These are phyloP conservation scores for Neonectria magnoliae DNA, from an alignment of 2,329 filamentous ascomycete genomes.

Conservation along the genomic window DNA sequence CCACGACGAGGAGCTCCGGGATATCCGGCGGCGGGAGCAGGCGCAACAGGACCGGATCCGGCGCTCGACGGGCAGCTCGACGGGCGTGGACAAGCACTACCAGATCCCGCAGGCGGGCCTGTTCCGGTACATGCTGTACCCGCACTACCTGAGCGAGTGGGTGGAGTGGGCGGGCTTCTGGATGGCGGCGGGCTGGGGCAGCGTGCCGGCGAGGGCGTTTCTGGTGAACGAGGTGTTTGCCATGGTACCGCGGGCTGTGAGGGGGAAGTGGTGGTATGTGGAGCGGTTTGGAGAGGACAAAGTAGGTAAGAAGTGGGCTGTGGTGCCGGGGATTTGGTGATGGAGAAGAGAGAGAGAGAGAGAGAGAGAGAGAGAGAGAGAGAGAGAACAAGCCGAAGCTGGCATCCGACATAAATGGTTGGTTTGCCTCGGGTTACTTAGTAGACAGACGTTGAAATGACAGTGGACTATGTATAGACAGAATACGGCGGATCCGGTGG, in stretches of 20 bases:
- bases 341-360: not conserved
- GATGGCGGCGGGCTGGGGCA: constrained; percentile 74
- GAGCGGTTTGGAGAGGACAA: constrained; percentile 87
- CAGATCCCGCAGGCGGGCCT: constrained; percentile 85
- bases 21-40: constrained; percentile 79
- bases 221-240: constrained; percentile 86
- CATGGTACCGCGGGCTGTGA: constrained; percentile 88
- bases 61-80: constrained; percentile 43
- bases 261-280: constrained; percentile 86
- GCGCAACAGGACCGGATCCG: constrained; percentile 59
- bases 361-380: not conserved
- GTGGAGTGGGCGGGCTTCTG: constrained; percentile 93
- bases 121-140: constrained; percentile 85
- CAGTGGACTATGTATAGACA: not conserved
- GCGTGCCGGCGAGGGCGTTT: constrained; percentile 82
- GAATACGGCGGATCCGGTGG: not conserved
- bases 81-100: constrained; percentile 77
- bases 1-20: constrained; percentile 89
- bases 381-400: constrained; percentile 6
- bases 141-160: constrained; percentile 98
- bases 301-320: constrained; percentile 78
- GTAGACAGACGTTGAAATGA: not conserved
- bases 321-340: constrained; percentile 65
- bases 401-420: constrained; percentile 17
- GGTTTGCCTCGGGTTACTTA: constrained; percentile 3